Evolutionary conservation across 2,329 filamentous ascomycete species (phyloP).

Genomic region (Apiospora rasikravindrae): DNA sequence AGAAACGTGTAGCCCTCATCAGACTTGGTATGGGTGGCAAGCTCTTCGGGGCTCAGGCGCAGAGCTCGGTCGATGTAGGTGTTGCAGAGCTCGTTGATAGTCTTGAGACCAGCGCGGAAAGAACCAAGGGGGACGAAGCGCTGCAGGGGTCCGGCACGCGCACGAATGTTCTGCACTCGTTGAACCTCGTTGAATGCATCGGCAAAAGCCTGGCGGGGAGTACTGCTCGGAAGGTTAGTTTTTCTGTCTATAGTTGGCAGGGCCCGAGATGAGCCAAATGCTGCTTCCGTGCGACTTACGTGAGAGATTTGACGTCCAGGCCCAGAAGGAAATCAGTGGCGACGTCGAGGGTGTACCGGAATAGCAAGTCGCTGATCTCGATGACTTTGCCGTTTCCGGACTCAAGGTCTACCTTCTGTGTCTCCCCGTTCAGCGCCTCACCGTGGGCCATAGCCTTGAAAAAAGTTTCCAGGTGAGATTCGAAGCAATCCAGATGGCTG

Average conservation of each 20-base stretch:
- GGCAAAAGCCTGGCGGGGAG: conserved; percentile 72
- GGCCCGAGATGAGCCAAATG: not conserved
- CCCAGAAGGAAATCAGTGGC: conserved; percentile 88
- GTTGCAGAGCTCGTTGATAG: conserved; percentile 78
- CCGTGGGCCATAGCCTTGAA: conserved; percentile 69
- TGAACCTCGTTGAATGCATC: conserved; percentile 83
- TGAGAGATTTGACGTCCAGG: conserved; percentile 69
- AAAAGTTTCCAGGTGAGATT: conserved; percentile 77
- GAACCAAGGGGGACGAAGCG: conserved; percentile 65
- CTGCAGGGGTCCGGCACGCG: conserved; percentile 68
- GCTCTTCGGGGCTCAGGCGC: conserved; percentile 70
- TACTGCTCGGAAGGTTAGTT: conserved; percentile 40
- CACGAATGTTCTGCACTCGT: conserved; percentile 70
- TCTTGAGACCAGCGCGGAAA: conserved; percentile 68
- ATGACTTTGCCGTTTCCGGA: conserved; percentile 66
- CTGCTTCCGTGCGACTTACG: conserved; percentile 41
- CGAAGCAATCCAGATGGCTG: conserved; percentile 81
- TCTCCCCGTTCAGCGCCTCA: conserved; percentile 61
- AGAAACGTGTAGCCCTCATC: conserved; percentile 82
- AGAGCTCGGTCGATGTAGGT: conserved; percentile 79
- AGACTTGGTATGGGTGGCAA: conserved; percentile 73
- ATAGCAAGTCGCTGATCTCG: conserved; percentile 79
- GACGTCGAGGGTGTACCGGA: conserved; percentile 83
- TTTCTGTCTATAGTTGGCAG: not conserved
- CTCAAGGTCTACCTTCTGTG: conserved; percentile 68